Evolutionary conservation across 2,329 filamentous ascomycete genomes (phyloP).

Genomic region (Curvularia verruculosa): DNA sequence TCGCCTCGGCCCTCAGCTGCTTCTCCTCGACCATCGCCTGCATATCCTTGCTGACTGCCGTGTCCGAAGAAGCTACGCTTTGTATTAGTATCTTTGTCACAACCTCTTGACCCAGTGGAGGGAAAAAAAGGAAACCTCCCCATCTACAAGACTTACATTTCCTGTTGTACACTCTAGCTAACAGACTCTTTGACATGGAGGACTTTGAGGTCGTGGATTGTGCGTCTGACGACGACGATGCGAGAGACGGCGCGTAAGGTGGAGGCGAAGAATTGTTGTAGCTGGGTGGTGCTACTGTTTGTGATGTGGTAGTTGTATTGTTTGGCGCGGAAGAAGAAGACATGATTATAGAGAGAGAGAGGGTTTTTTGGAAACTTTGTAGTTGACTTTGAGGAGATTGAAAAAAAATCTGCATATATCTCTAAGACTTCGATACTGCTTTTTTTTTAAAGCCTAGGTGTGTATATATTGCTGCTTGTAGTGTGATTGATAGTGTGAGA

Average conservation of each 20-base stretch:
- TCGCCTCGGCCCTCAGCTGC: constrained; percentile 16
- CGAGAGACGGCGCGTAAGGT: constrained; percentile 16
- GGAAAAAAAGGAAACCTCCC: no score
- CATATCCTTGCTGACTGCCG: background rate
- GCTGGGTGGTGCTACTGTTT: background rate
- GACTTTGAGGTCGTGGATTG: constrained; percentile 17
- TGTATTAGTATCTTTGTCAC: background rate
- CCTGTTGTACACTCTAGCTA: constrained; percentile 18
- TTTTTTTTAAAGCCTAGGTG: no score
- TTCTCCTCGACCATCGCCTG: constrained; percentile 8
- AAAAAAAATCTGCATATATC: no score
- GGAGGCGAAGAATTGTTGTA: constrained; percentile 12
- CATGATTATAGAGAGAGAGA: no score
- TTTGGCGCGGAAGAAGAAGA: background rate
- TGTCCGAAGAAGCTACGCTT: background rate
- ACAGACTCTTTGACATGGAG: constrained; percentile 23
- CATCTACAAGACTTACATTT: constrained; percentile 19
- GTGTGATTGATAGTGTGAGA: no score
- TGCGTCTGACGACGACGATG: constrained; percentile 3
- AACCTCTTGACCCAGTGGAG: no score
- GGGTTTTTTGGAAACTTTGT: no score
- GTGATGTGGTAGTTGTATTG: background rate
- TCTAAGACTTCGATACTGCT: no score
- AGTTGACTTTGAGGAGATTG: no score
- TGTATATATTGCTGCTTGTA: no score